Evolutionary conservation across 345 rosid species (phyloP).

Genomic region (Clarkia xantiana): DNA sequence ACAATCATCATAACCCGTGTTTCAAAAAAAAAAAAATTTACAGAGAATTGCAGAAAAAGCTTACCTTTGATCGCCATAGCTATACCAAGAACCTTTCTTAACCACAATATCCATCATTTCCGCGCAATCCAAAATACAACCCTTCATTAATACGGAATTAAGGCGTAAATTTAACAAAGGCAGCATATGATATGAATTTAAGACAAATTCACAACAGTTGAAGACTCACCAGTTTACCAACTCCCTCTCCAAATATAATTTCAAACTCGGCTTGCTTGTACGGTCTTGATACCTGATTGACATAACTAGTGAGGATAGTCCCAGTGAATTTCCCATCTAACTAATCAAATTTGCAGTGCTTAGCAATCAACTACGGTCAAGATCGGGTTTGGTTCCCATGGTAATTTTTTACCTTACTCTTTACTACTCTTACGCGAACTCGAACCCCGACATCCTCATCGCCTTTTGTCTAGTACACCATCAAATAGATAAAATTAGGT

Average conservation of each 20-base stretch:
- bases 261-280: slow-evolving; percentile 96
- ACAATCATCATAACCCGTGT: background rate
- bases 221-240: slow-evolving; percentile 69
- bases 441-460: slow-evolving; percentile 88
- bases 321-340: background rate
- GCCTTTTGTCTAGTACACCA: slow-evolving; percentile 39
- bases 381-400: too few species aligned
- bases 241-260: slow-evolving; percentile 93
- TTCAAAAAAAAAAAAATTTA: background rate
- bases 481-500: background rate
- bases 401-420: slow-evolving; percentile 65
- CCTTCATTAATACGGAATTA: slow-evolving; percentile 31
- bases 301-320: background rate
- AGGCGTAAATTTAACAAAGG: background rate
- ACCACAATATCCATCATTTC: slow-evolving; percentile 67
- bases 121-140: slow-evolving; percentile 84
- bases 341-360: background rate
- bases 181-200: slow-evolving; percentile 3
- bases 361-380: too few species aligned
- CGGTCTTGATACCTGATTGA: slow-evolving; percentile 72
- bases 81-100: slow-evolving; percentile 96
- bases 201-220: background rate
- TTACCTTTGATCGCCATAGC: slow-evolving; percentile 88
- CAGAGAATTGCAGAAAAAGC: slow-evolving; percentile 5
- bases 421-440: slow-evolving; percentile 90